These are phyloP conservation scores for Taphrina sp. DNA, from an alignment of 1,139 yeast species.

Conservation along the genomic window DNA sequence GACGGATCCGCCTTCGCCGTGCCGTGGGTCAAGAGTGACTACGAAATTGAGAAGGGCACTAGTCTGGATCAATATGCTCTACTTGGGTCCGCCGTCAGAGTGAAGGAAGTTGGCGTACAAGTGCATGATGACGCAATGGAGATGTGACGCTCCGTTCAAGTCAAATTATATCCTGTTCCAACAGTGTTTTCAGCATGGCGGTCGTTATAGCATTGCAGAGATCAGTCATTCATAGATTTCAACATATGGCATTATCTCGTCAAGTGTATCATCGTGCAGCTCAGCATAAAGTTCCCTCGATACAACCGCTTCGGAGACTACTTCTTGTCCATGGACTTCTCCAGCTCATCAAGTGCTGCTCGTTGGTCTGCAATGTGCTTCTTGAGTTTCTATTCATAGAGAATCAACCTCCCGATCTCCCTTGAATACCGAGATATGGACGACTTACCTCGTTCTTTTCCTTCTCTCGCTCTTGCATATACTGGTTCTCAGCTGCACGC, in stretches of 20 bases:
- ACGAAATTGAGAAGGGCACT: constrained; percentile 38
- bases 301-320: too few species aligned
- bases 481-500: constrained; percentile 52
- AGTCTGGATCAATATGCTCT: constrained; percentile 3
- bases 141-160: background rate
- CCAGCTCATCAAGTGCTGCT: constrained; percentile 40
- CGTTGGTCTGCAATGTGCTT: constrained; percentile 44
- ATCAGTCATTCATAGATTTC: too few species aligned
- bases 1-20: constrained; percentile 68
- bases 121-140: constrained; percentile 16
- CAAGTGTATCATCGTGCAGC: too few species aligned
- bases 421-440: background rate
- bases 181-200: too few species aligned
- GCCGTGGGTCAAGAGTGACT: constrained; percentile 82
- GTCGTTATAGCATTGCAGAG: too few species aligned
- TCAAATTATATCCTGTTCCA: background rate
- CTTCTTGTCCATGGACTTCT: constrained; percentile 26
- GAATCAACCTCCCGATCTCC: constrained; percentile 54
- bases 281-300: too few species aligned
- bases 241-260: too few species aligned
- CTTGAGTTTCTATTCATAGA: constrained; percentile 54
- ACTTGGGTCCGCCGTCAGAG: constrained; percentile 8
- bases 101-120: constrained; percentile 8
- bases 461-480: constrained; percentile 47
- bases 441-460: constrained; percentile 51